Conservation (phyloP, 257 asterid species). For the Nemophila menziesii region DNA sequence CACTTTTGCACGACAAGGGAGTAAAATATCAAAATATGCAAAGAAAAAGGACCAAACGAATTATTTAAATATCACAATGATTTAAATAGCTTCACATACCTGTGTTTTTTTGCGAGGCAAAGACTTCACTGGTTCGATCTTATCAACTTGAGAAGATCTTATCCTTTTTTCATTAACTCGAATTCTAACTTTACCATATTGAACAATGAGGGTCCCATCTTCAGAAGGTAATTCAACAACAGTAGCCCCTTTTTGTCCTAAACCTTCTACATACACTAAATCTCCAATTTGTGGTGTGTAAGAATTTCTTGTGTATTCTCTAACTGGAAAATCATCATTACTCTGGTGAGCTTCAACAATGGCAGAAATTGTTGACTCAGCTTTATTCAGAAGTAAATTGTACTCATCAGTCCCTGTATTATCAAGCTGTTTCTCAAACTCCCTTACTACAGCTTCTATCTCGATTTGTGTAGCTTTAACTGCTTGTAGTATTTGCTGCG, state of each 20-base stretch:
- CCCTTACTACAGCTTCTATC: slow-evolving; percentile 45
- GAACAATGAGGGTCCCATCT: slow-evolving; percentile 69
- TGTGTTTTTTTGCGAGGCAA: slow-evolving; percentile 29
- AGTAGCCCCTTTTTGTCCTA: slow-evolving; percentile 71
- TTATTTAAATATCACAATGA: too few relatives aligned
- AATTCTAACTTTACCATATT: slow-evolving; percentile 66
- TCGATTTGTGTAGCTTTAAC: slow-evolving; percentile 36
- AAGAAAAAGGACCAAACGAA: not conserved
- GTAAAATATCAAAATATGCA: not conserved
- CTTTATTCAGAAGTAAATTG: slow-evolving; percentile 45
- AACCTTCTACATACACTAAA: slow-evolving; percentile 42
- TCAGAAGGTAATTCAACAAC: slow-evolving; percentile 70
- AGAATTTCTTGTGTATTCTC: slow-evolving; percentile 20
- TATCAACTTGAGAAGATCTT: slow-evolving; percentile 25
- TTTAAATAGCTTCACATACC: slow-evolving; percentile 25
- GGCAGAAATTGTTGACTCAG: slow-evolving; percentile 55
- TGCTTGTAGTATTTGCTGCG: slow-evolving; percentile 42
- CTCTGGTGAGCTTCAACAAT: slow-evolving; percentile 53
- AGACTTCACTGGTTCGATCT: slow-evolving; percentile 21
- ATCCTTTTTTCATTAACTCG: slow-evolving; percentile 37
- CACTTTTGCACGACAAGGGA: too few relatives aligned
- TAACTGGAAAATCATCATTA: slow-evolving; percentile 20
- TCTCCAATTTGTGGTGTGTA: slow-evolving; percentile 59
- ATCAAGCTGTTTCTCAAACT: slow-evolving; percentile 55
- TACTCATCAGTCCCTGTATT: slow-evolving; percentile 26